Conservation (phyloP, 1,284 basidiomycete species). For the Cystobasidium pallidum region DNA sequence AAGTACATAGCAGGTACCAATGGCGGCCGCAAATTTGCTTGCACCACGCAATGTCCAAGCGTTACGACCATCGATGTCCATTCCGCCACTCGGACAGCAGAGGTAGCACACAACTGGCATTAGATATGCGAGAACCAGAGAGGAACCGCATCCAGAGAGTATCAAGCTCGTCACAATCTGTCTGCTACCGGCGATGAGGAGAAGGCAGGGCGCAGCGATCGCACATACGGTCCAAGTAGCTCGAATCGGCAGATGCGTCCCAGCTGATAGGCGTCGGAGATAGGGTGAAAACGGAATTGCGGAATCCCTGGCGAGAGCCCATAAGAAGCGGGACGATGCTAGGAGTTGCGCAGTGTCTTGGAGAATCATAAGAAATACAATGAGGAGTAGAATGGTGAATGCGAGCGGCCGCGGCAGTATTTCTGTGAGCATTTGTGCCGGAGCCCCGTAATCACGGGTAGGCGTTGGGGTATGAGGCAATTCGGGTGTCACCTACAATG, state of each 20-base stretch:
- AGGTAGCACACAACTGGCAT: slow-evolving; percentile 49
- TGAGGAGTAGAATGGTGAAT: slow-evolving; percentile 47
- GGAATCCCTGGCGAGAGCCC: slow-evolving; percentile 51
- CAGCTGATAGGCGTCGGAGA: slow-evolving; percentile 46
- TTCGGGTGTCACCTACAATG: slow-evolving; percentile 22
- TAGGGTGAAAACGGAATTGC: slow-evolving; percentile 51
- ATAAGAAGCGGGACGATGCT: slow-evolving; percentile 52
- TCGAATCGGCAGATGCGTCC: slow-evolving; percentile 45
- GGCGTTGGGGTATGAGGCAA: neutral
- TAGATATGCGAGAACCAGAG: slow-evolving; percentile 46
- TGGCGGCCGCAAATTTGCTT: slow-evolving; percentile 43
- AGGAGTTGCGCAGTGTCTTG: slow-evolving; percentile 52
- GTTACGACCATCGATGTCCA: slow-evolving; percentile 49
- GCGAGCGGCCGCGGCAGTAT: slow-evolving; percentile 34
- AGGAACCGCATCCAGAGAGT: slow-evolving; percentile 50
- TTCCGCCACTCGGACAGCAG: slow-evolving; percentile 46
- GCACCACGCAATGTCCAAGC: slow-evolving; percentile 49
- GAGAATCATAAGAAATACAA: slow-evolving; percentile 49
- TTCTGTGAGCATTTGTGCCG: slow-evolving; percentile 39
- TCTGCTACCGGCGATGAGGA: slow-evolving; percentile 48
- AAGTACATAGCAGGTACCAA: slow-evolving; percentile 42
- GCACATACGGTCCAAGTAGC: slow-evolving; percentile 50
- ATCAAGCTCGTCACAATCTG: slow-evolving; percentile 49
- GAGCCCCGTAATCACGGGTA: slow-evolving; percentile 30
- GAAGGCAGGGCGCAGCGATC: slow-evolving; percentile 45